Evolutionary conservation across 805 yeast species (phyloP), one percentile per base, ranked within the genome.

Genomic region (Ogataea naganishii): DNA sequence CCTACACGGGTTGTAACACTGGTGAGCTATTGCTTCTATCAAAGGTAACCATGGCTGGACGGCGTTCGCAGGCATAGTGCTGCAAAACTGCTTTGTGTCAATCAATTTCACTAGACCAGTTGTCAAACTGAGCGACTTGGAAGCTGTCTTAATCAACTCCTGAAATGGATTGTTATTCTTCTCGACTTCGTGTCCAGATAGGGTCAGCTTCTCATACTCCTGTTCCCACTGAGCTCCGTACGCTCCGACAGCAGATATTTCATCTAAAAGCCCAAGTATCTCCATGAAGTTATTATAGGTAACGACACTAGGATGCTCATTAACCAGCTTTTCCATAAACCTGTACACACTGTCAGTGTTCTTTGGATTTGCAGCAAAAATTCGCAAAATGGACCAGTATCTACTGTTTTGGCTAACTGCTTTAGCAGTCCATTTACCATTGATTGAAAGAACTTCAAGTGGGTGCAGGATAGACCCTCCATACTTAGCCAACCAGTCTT

Each of bases 1-100:
- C 17, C 83, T 62, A 49, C 94, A 83, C 13, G 95, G 95, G 45
- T 86, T 86, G 49, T 80, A 69, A 49, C 95, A 82, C 51, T 88
- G 96, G 45, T 81, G 89, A 0, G 92, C 85, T 31, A 86, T 62
- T 0, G 94, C 94, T 47, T 84, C 89, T 18, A 81, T 63, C 36
- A 83, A 60, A 1, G 94, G 80, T 39, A 68, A 69, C 41, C 73
- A 60, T 14, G 58, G 45, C 25, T 53, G 53, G 1, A 47, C 33
- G 17, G 39, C 32, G 32, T 23, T 20, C 30, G 54, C 47, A 4
- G 51, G 55, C 17, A 49, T 34, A n/a, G 55, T 44, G 7, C 28
- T 25, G 20, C 30, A 34, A 36, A 66, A 63, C 3, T 51, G 48
- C 10, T 49, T 42, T 5, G 51, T 38, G 7, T 49, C 48, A 11